Evolutionary conservation across 129 eudicot species (phyloP).

Genomic region (Tagetes erecta): DNA sequence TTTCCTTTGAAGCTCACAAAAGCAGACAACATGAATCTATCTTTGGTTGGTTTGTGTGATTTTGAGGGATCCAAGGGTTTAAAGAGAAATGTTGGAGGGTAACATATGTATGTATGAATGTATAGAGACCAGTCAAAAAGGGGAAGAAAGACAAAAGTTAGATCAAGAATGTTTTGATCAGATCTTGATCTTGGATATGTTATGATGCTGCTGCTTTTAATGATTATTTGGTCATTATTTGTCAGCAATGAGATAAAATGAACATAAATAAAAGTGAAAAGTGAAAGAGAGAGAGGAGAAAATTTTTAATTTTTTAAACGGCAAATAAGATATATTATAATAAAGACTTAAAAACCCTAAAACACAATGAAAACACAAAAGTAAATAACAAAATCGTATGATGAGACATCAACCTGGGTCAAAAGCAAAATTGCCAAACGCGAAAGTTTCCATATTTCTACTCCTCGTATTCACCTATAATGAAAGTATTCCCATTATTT

Average conservation of each 20-base stretch:
- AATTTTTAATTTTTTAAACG: too few species aligned
- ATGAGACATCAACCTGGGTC: too few species aligned
- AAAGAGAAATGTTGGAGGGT: conserved; percentile 34
- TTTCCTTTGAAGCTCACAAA: conserved; percentile 40
- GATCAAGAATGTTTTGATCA: conserved; percentile 48
- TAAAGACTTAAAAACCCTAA: too few species aligned
- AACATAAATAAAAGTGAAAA: conserved; percentile 25
- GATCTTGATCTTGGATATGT: conserved; percentile 46
- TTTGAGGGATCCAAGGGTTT: conserved; percentile 52
- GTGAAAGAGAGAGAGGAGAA: conserved; percentile 10
- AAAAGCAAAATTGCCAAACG: too few species aligned
- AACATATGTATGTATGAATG: neutral
- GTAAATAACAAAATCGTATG: too few species aligned
- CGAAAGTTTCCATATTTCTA: too few species aligned
- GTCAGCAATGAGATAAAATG: conserved; percentile 39
- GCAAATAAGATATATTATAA: too few species aligned
- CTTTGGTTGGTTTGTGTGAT: conserved; percentile 33
- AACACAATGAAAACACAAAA: too few species aligned
- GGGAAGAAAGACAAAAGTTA: conserved; percentile 42
- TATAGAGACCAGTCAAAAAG: conserved; percentile 60
- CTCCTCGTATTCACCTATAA: too few species aligned
- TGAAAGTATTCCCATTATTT: too few species aligned
- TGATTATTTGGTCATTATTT: conserved; percentile 60
- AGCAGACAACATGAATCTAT: conserved; percentile 41
- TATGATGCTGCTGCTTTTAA: conserved; percentile 56